Base-by-base conservation (phyloP, 805 yeast species). In the Candida pini region DNA sequence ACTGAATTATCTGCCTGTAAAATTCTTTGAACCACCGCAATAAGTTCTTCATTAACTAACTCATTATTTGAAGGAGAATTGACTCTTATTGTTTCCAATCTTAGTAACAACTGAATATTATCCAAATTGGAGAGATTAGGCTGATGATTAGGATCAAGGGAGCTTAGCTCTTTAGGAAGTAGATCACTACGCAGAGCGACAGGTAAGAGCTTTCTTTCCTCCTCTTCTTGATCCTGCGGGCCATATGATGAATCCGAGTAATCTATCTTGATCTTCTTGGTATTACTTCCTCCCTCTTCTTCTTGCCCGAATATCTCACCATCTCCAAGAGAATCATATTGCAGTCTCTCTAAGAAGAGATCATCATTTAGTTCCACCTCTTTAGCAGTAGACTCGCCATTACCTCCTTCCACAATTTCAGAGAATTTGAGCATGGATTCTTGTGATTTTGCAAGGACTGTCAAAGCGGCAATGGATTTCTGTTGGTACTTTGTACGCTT, bases 401-500 rank as follows among this genome's bases (percentile, higher is more conserved):
- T 45, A 2, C 26, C 32, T 12, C 14, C 10, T 16, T 15, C 7
- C n/a, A 19, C n/a, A 27, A 12, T 19, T n/a, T 18, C 15, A n/a
- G 34, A 37, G 14, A 35, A 32, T 21, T 45, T 39, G 5, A 49
- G 31, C 25, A 55, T 39, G 18, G 57, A 36, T 2, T 50, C 53
- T 16, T 60, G 52, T 32, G 74, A 66, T 36, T 74, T 71, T 2
- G 97, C 97, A 15, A 90, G 60, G 18, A 87, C 73, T 12, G 89
- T 71, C 40, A 90, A 69, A 26, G 86, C 76, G 1, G 96, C 73
- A 18, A 81, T 73, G n/a, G 79, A 75, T 22, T 66, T 69, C 31
- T 69, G 69, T 60, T 90, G 97, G 55, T 66, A 85, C 56, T 84
- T 84, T 4, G 97, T 90, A 52, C 92, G 69, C 53, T 78, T 81